Evolutionary conservation across 1,284 basidiomycete species (phyloP), one percentile per base, ranked within the genome.

Genomic region (Malassezia sympodialis): DNA sequence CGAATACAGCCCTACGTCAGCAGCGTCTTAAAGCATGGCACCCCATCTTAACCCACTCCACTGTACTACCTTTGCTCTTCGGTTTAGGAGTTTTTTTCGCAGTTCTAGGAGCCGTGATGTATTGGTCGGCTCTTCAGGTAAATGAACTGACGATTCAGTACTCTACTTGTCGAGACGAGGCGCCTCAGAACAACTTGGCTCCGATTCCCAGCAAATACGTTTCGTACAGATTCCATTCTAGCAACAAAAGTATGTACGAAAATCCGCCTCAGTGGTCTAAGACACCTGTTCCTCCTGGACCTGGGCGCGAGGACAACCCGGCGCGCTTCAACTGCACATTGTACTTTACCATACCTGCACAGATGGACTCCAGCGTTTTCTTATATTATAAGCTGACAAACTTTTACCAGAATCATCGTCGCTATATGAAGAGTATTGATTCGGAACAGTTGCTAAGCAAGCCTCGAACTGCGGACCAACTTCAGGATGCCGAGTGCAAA

Each of bases 11-110:
- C 41, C 96, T 96, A 83, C 96, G 96, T 79, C 94, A 99, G 76
- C 94, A 99, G 77, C 87, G 94, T 54, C 82, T 99, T 73, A 96
- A 96, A 79, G 94, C 94, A 69, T 99, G 94, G 94, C 94, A 99
- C 80, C 94, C 94, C 17, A 96, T 99, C 73, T 81, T 98, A 39
- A 96, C 93, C 0, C 94, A 94, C 3, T 90, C 90, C 76, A 93
- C 90, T 1, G 94, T 98, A 14, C 81, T 98, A 11, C 94, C 94
- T 5, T 93, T 90, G 1, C 82, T 99, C 50, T 94, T 98, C 77
- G 83, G 96, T 68, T 83, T 96, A 68, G 93, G 88, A 46, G 80
- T 96, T 66, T 78, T 96, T 66, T 98, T 98, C 74, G 91, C 89
- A 1, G 91, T 91, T 53, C 91, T 99, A 67, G 94, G 93, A 19